Conservation (phyloP, 2,329 filamentous ascomycete species). For the Penicillium decumbens region DNA sequence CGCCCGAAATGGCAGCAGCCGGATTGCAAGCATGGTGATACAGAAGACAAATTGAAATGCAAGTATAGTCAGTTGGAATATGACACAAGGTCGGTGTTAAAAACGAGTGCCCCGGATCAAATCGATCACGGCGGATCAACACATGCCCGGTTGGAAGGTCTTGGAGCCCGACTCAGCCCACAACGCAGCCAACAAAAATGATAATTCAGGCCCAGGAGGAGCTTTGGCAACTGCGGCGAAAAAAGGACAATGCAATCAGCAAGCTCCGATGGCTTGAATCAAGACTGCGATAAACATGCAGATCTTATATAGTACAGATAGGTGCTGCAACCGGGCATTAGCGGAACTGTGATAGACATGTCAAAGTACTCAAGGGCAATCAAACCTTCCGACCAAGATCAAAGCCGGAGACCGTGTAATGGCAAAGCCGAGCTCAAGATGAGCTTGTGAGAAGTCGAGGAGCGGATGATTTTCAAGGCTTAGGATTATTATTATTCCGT, state of each 20-base stretch:
- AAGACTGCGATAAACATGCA: not conserved
- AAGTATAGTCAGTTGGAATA: not conserved
- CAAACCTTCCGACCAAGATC: not conserved
- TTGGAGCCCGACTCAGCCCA: not conserved
- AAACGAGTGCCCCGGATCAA: constrained; percentile 3
- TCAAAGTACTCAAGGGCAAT: not conserved
- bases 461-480: constrained; percentile 3
- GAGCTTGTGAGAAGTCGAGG: not conserved
- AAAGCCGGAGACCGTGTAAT: not conserved
- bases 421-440: constrained; percentile 1
- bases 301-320: constrained; percentile 3
- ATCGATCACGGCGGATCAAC: not conserved
- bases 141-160: not conserved
- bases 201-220: not conserved
- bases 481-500: constrained; percentile 8
- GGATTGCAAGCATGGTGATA: constrained; percentile 14
- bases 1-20: constrained; percentile 9
- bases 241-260: not conserved
- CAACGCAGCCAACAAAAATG: not conserved
- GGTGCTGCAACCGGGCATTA: not conserved
- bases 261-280: not conserved
- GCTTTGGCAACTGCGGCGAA: not conserved
- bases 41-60: constrained; percentile 2
- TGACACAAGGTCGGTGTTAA: not conserved
- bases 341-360: not conserved